Evolutionary conservation across 345 rosid species (phyloP).

Genomic region (Rhodomyrtus tomentosa): DNA sequence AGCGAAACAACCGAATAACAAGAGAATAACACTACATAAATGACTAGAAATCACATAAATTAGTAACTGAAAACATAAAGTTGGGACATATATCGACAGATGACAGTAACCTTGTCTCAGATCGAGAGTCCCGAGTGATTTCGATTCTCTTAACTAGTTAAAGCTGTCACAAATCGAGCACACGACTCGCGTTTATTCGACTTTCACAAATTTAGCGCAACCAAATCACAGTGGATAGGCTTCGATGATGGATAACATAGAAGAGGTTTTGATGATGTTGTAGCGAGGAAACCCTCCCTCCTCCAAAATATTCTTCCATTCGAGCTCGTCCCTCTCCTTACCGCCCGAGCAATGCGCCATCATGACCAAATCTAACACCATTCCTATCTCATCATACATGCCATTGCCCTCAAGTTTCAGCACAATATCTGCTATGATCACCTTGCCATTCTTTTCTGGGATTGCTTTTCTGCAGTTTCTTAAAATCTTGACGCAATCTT

Average conservation of each 20-base stretch:
- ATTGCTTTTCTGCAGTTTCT: background rate
- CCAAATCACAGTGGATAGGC: background rate
- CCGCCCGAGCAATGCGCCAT: slow-evolving; percentile 8
- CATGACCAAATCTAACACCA: slow-evolving; percentile 11
- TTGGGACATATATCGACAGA: background rate
- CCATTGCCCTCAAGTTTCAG: background rate
- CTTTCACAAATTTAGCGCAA: background rate
- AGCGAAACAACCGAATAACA: too few relatives aligned
- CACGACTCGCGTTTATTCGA: background rate
- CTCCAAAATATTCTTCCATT: slow-evolving; percentile 19
- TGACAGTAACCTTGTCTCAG: background rate
- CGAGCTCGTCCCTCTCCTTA: slow-evolving; percentile 11
- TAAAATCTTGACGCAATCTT: background rate
- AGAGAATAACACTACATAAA: background rate
- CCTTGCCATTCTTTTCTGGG: background rate
- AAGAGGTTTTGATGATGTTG: slow-evolving; percentile 11
- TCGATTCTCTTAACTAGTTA: background rate
- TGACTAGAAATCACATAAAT: background rate
- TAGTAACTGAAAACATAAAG: background rate
- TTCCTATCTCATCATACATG: background rate
- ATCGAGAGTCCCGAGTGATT: background rate
- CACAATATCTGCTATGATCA: background rate
- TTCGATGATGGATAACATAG: slow-evolving; percentile 12
- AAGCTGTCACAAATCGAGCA: background rate
- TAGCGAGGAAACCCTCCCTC: slow-evolving; percentile 22